A percentile compares a stretch with the other conserved stretches of the same genome.
Conservation (phyloP, 371 early-diverging fungal species). For the Mucor sp. region DNA sequence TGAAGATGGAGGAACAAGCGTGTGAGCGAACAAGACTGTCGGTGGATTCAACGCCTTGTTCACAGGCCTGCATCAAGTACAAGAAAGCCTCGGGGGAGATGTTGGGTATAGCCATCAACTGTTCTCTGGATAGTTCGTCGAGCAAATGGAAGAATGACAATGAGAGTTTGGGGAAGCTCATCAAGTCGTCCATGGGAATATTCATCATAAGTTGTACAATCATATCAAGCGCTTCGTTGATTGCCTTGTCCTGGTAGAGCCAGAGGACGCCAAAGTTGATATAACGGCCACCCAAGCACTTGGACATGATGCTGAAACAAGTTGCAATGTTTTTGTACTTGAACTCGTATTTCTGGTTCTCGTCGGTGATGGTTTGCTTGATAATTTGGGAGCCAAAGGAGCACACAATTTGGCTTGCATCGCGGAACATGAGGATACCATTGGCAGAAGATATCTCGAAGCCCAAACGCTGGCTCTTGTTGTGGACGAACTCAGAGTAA, state of each 20-base stretch:
- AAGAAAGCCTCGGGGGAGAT: constrained; percentile 54
- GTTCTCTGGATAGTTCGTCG: constrained; percentile 68
- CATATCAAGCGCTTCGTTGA: constrained; percentile 70
- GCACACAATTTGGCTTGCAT: constrained; percentile 69
- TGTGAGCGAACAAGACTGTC: constrained; percentile 63
- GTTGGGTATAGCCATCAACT: constrained; percentile 60
- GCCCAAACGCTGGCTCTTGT: constrained; percentile 77
- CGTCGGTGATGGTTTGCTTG: constrained; percentile 31
- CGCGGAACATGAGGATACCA: constrained; percentile 89
- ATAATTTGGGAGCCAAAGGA: constrained; percentile 47
- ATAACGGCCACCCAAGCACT: constrained; percentile 79
- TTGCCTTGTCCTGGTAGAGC: constrained; percentile 86
- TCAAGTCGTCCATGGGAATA: constrained; percentile 74
- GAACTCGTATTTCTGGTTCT: constrained; percentile 36
- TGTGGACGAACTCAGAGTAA: constrained; percentile 78
- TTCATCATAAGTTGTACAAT: constrained; percentile 72
- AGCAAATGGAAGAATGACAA: constrained; percentile 61
- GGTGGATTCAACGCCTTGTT: constrained; percentile 56
- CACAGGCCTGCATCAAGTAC: constrained; percentile 65
- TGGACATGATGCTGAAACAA: constrained; percentile 75
- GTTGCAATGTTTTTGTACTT: constrained; percentile 81
- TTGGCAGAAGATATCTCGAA: constrained; percentile 88
- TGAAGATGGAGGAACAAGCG: constrained; percentile 76
- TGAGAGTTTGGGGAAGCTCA: constrained; percentile 69
- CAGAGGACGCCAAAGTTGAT: constrained; percentile 93